phyloP scores from a whole-genome alignment of 805 yeast genomes.

The Candida maris region DNA sequence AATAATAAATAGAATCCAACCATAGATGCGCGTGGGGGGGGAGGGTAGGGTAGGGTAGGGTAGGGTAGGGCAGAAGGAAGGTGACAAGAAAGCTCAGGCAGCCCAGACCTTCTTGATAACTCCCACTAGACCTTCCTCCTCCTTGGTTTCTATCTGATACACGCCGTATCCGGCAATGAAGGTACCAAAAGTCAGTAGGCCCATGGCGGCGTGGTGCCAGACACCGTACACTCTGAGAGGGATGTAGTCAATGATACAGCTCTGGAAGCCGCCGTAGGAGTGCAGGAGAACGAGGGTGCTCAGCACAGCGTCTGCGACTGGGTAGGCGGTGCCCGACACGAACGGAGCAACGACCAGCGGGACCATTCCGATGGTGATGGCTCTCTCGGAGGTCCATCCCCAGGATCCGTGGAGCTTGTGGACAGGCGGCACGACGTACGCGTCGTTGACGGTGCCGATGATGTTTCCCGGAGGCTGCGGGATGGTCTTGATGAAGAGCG shows the following conservation, averaged over 20 bases:
- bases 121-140: constrained; percentile 60
- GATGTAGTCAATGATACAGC: constrained; percentile 76
- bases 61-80: not conserved
- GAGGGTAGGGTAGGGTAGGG: too few species aligned
- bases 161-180: constrained; percentile 66
- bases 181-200: constrained; percentile 59
- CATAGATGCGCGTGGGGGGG: too few species aligned
- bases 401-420: constrained; percentile 60
- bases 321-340: constrained; percentile 49
- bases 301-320: constrained; percentile 54
- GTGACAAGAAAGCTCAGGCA: constrained; percentile 15
- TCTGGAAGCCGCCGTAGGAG: constrained; percentile 66
- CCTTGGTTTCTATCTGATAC: constrained; percentile 62
- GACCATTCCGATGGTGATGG: constrained; percentile 54
- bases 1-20: too few species aligned
- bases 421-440: constrained; percentile 57
- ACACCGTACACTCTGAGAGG: constrained; percentile 70
- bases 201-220: constrained; percentile 59
- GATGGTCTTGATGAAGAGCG: constrained; percentile 27
- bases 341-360: constrained; percentile 65
- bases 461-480: constrained; percentile 71
- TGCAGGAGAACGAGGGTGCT: constrained; percentile 57
- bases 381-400: constrained; percentile 72
- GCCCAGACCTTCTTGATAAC: constrained; percentile 33
- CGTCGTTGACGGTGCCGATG: constrained; percentile 70